A percentile compares a stretch with the other conserved stretches of the same genome.
Conservation (phyloP, 352 stramenopile species). For the Pythium pectinolyticum region DNA sequence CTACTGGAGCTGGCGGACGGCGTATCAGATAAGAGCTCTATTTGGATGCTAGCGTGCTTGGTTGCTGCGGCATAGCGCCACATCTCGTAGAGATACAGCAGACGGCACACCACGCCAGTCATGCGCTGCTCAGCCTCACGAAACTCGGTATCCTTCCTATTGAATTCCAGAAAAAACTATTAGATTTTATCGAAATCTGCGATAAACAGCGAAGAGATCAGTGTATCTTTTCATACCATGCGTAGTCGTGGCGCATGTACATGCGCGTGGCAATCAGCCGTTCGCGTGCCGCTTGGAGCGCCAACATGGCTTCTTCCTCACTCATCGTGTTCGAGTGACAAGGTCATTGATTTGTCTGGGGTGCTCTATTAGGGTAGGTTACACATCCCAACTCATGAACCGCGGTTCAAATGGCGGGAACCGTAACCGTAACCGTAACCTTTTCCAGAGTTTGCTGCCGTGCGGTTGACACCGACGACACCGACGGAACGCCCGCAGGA, state of each 20-base stretch:
- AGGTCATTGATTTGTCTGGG: not conserved
- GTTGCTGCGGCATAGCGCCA: constrained; percentile 28
- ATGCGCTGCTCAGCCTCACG: constrained; percentile 40
- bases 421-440: constrained; percentile 3
- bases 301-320: constrained; percentile 5
- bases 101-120: constrained; percentile 58
- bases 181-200: not conserved
- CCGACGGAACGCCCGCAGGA: constrained; percentile 12
- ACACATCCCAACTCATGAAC: not conserved
- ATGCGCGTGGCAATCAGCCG: constrained; percentile 50
- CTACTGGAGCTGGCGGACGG: not conserved
- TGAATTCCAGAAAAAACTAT: not conserved
- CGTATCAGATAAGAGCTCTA: constrained; percentile 20
- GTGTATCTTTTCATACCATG: constrained; percentile 44
- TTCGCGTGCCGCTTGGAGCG: constrained; percentile 39
- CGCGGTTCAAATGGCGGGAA: constrained; percentile 6
- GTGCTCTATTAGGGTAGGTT: not conserved
- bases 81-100: constrained; percentile 69
- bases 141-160: constrained; percentile 75
- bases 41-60: constrained; percentile 10
- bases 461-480: not conserved
- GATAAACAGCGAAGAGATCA: constrained; percentile 6
- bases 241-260: constrained; percentile 87
- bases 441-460: not conserved
- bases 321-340: not conserved